These are phyloP conservation scores for Picochlorum sp. DNA, from an alignment of 139 green algal species.

Conservation along the genomic window DNA sequence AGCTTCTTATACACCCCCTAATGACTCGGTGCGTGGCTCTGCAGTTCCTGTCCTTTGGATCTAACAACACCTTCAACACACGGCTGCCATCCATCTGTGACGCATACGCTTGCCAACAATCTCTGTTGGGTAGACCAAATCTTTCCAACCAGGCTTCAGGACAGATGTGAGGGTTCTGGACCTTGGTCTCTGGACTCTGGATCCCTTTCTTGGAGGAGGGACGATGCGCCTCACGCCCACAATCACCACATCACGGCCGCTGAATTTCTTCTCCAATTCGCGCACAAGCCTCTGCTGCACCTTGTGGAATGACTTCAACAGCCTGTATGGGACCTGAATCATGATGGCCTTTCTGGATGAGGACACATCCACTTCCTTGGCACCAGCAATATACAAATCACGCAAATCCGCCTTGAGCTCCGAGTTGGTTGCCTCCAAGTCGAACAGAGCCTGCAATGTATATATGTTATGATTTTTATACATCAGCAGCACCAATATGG, in stretches of 20 bases:
- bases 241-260: conserved; percentile 95
- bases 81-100: conserved; percentile 89
- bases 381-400: conserved; percentile 95
- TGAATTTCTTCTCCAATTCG: conserved; percentile 99
- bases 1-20: conserved; percentile 98
- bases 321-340: conserved; percentile 93
- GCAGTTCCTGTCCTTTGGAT: conserved; percentile 97
- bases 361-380: conserved; percentile 86
- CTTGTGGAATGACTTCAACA: conserved; percentile 97
- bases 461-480: too few species aligned
- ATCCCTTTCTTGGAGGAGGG: conserved; percentile 59
- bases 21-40: conserved; percentile 99
- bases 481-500: too few species aligned
- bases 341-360: conserved; percentile 90
- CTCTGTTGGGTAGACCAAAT: conserved; percentile 98
- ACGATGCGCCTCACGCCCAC: conserved; percentile 92
- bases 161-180: conserved; percentile 92
- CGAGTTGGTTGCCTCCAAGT: conserved; percentile 95
- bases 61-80: conserved; percentile 87
- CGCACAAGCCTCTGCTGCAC: conserved; percentile 95
- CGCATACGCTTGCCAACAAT: conserved; percentile 97
- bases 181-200: conserved; percentile 62
- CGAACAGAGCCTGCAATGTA: conserved; percentile 78
- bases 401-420: conserved; percentile 97
- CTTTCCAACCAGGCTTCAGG: conserved; percentile 79